Evolutionary conservation across 1,284 basidiomycete species (phyloP).

Genomic region (Coriolopsis trogii): DNA sequence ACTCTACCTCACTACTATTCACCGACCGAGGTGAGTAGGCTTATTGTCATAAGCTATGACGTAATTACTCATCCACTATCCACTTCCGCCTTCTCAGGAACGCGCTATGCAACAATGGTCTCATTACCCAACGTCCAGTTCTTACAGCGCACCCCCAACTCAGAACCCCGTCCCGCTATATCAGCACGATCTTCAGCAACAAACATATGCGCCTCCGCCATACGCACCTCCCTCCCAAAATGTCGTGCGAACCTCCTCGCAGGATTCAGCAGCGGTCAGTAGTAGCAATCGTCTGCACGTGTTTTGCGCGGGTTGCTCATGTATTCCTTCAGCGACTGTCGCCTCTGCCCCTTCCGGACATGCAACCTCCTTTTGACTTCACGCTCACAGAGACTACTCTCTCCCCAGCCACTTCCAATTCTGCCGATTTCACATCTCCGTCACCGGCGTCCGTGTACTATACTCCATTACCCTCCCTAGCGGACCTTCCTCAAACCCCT

Average conservation of each 20-base stretch:
- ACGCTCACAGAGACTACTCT: too few relatives aligned
- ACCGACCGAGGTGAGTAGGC: background rate
- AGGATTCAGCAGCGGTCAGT: too few relatives aligned
- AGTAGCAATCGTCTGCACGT: too few relatives aligned
- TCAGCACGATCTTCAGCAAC: background rate
- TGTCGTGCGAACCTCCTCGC: too few relatives aligned
- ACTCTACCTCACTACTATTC: background rate
- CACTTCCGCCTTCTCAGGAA: background rate
- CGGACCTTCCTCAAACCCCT: background rate
- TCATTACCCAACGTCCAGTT: background rate
- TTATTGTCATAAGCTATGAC: background rate
- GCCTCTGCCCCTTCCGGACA: conserved; percentile 6
- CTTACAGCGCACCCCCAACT: background rate
- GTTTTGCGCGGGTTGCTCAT: too few relatives aligned
- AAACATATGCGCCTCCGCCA: too few relatives aligned
- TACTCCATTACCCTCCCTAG: conserved; percentile 4
- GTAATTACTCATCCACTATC: background rate
- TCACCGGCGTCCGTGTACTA: conserved; percentile 1
- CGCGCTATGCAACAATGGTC: background rate
- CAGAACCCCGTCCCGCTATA: background rate
- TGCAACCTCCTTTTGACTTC: conserved; percentile 7
- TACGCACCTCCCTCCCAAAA: too few relatives aligned
- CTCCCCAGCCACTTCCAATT: conserved; percentile 2
- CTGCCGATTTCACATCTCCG: background rate
- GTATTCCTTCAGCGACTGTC: conserved; percentile 3